Base-by-base conservation (phyloP, 2,329 filamentous ascomycete genomes). In the Mycosphaerella arachidis region DNA sequence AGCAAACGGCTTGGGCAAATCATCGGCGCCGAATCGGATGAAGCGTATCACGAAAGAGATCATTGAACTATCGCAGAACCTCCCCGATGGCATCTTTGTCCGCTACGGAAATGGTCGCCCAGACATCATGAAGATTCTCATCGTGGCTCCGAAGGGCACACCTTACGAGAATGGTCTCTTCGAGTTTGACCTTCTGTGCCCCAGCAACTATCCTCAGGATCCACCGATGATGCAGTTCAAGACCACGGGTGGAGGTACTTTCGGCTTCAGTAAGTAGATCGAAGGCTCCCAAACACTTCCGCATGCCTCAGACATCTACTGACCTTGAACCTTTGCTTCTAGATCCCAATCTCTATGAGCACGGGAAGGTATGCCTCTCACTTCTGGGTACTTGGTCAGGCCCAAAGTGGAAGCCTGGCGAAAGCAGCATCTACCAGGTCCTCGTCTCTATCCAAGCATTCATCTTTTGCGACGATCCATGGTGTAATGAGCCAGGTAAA, bases 91-190 rank as follows among this genome's bases (percentile, higher is more conserved):
- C 4, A 84, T 86, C 56, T 84, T 80, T 64, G 81, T 85, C 3
- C 78, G 83, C 37, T 79, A 82, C 5, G 85, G 82, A 78, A 82
- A 84, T 59, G 79, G 77, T 1, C 76, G 82, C 16, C 77, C 84
- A 51, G 82, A 86, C 66, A 74, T 85, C 10, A 71, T 86, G 43
- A 81, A 84, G 20, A 79, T 83, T 20, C 70, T 86, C 4, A 84
- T 86, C 55, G 74, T 85, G 51, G 84, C 83, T 0, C 82, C 84
- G 0, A 70, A 74, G 40, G 82, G 81, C 57, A 86, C 84, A 0
- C 83, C 84, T 1, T 86, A 86, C 68, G 83, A 84, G 65, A 78
- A 81, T 66, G 83, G 82, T 0, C 82, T 83, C 0, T 85, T 84
- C 67, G 72, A 86, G 18, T 80, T 86, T 64, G 84, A 86, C 68